Evolutionary conservation across 2,329 filamentous ascomycete genomes (phyloP).

Genomic region (Exophiala sp.): DNA sequence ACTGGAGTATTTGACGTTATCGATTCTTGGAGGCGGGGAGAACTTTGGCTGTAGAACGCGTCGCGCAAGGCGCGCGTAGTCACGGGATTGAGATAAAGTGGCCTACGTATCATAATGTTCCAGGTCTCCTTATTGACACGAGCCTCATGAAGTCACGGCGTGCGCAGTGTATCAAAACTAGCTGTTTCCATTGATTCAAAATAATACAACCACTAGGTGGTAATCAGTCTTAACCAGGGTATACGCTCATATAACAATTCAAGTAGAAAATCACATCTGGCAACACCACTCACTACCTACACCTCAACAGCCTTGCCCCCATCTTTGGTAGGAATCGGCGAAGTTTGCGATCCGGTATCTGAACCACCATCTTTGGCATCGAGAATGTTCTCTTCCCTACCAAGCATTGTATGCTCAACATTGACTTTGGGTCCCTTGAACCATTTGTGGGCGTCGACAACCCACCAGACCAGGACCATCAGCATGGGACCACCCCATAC

Average conservation of each 20-base stretch:
- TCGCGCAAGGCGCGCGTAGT: neutral
- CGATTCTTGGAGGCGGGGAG: neutral
- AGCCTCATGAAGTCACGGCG: too few relatives aligned
- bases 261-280: neutral
- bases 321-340: slow-evolving; percentile 4
- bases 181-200: too few relatives aligned
- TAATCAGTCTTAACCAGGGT: too few relatives aligned
- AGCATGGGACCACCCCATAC: slow-evolving; percentile 34
- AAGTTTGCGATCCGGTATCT: slow-evolving; percentile 13
- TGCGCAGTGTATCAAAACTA: too few relatives aligned
- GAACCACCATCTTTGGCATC: slow-evolving; percentile 31
- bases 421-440: slow-evolving; percentile 35
- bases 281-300: slow-evolving; percentile 4
- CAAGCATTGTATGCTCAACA: slow-evolving; percentile 39
- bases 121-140: too few relatives aligned
- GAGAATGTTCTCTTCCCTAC: slow-evolving; percentile 36
- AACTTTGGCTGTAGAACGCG: neutral
- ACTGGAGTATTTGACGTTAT: slow-evolving; percentile 1
- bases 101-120: neutral
- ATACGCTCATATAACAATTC: neutral
- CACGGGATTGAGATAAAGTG: slow-evolving; percentile 3
- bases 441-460: slow-evolving; percentile 33
- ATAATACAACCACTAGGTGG: too few relatives aligned
- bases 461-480: slow-evolving; percentile 31
- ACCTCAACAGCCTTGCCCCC: slow-evolving; percentile 12